Percentiles rank a stretch among this genome's conserved stretches.
Conservation (phyloP, 1,139 yeast genomes). For the Hyphopichia khmerensis region DNA sequence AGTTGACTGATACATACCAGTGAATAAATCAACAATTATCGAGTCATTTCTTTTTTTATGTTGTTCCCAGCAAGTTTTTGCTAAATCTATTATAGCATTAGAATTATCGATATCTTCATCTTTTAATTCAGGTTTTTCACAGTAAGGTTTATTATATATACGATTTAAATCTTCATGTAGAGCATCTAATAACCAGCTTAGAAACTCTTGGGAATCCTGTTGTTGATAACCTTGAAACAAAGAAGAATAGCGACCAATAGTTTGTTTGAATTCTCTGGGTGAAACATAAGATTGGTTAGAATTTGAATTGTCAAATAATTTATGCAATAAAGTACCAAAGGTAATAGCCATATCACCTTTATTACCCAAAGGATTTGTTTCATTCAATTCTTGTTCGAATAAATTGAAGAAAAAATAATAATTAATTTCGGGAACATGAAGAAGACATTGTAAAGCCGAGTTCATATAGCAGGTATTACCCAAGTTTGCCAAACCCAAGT, state of each 20-base stretch:
- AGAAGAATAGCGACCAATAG: slow-evolving; percentile 76
- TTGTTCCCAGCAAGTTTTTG: slow-evolving; percentile 76
- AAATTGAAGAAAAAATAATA: slow-evolving; percentile 67
- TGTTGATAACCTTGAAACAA: slow-evolving; percentile 88
- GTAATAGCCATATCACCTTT: slow-evolving; percentile 76
- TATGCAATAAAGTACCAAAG: slow-evolving; percentile 65
- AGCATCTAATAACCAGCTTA: slow-evolving; percentile 87
- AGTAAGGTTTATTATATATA: slow-evolving; percentile 75
- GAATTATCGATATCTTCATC: slow-evolving; percentile 59
- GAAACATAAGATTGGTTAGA: slow-evolving; percentile 28
- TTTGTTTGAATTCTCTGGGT: slow-evolving; percentile 78
- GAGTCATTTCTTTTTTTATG: slow-evolving; percentile 85
- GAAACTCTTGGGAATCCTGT: slow-evolving; percentile 94
- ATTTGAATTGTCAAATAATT: slow-evolving; percentile 43
- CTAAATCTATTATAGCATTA: slow-evolving; percentile 58
- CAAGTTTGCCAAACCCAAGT: slow-evolving; percentile 69
- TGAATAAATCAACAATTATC: slow-evolving; percentile 78
- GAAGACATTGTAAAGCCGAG: slow-evolving; percentile 87
- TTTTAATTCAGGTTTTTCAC: slow-evolving; percentile 81
- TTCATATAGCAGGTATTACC: slow-evolving; percentile 98
- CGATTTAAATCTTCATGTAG: slow-evolving; percentile 92
- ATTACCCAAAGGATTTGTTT: slow-evolving; percentile 74
- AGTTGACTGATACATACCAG: slow-evolving; percentile 88
- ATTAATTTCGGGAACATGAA: slow-evolving; percentile 82
- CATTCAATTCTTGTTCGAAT: slow-evolving; percentile 68